Evolutionary conservation across 805 yeast species (phyloP).

Genomic region (Candida ponderosae): DNA sequence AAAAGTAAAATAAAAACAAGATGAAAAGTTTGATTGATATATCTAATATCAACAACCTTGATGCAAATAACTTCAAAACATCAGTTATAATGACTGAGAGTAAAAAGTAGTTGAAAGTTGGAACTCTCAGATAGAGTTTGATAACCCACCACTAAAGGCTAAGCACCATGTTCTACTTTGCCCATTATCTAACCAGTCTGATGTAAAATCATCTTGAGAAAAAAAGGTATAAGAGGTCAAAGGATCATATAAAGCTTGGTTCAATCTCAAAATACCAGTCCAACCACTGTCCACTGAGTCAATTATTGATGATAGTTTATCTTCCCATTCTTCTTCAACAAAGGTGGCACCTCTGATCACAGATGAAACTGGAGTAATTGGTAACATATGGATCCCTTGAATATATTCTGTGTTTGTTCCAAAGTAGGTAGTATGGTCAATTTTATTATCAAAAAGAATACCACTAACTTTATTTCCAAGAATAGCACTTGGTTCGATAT

Average conservation of each 20-base stretch:
- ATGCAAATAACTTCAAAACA: too few species aligned
- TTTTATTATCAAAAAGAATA: slow-evolving; percentile 62
- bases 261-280: slow-evolving; percentile 42
- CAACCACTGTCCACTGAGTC: slow-evolving; percentile 46
- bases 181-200: slow-evolving; percentile 47
- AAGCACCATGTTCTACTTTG: slow-evolving; percentile 57
- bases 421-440: slow-evolving; percentile 67
- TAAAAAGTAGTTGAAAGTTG: too few species aligned
- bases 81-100: too few species aligned
- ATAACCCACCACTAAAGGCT: slow-evolving; percentile 48
- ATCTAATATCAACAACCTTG: too few species aligned
- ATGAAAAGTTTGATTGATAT: too few species aligned
- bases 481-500: slow-evolving; percentile 41
- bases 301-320: slow-evolving; percentile 32
- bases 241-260: slow-evolving; percentile 39
- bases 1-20: too few species aligned
- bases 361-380: slow-evolving; percentile 56
- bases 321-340: slow-evolving; percentile 55
- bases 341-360: slow-evolving; percentile 43
- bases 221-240: slow-evolving; percentile 33
- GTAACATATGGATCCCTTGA: slow-evolving; percentile 77
- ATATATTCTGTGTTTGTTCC: slow-evolving; percentile 55
- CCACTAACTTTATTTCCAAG: slow-evolving; percentile 59
- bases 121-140: slow-evolving; percentile 14
- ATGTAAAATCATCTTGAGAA: slow-evolving; percentile 22